Conservation (phyloP, 2,329 filamentous ascomycete genomes). For the Aureobasidium vineae region DNA sequence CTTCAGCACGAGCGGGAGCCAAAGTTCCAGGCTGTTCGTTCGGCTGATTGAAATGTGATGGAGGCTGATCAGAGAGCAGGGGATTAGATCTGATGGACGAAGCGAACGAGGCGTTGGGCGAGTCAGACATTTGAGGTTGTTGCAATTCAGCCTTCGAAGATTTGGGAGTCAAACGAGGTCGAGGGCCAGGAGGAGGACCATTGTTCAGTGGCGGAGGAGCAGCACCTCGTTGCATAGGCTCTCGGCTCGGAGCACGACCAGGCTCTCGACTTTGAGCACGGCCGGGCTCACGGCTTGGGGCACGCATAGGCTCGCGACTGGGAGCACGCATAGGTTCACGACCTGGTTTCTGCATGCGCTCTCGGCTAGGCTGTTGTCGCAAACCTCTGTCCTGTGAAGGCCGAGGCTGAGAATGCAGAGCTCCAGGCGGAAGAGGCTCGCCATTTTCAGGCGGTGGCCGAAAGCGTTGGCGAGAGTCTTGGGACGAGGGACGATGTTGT, state of each 20-base stretch:
- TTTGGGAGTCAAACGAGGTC: conserved; percentile 43
- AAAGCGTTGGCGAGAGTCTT: conserved; percentile 25
- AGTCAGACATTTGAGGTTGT: conserved; percentile 29
- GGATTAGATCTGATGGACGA: conserved; percentile 12
- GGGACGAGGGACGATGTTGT: conserved; percentile 30
- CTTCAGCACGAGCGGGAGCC: conserved; percentile 11
- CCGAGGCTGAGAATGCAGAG: conserved; percentile 17
- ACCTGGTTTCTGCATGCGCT: conserved; percentile 29
- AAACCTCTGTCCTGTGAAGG: conserved; percentile 27
- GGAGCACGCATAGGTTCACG: conserved; percentile 38
- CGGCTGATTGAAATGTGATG: conserved; percentile 17
- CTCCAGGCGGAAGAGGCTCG: conserved; percentile 5
- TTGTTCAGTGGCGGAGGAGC: conserved; percentile 9
- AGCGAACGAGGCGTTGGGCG: conserved; percentile 30
- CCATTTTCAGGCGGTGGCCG: conserved; percentile 24
- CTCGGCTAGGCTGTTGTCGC: conserved; percentile 27
- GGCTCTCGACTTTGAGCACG: conserved; percentile 37
- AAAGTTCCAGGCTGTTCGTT: conserved; percentile 7
- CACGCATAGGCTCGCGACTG: conserved; percentile 32
- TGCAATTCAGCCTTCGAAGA: conserved; percentile 42
- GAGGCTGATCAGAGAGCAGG: background rate
- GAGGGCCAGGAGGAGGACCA: conserved; percentile 27
- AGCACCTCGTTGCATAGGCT: conserved; percentile 22
- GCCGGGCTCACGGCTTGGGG: conserved; percentile 38
- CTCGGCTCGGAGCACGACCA: conserved; percentile 37